Percentiles rank a stretch among this genome's conserved stretches.
Conservation (phyloP, 805 yeast species). For the Wickerhamomyces ciferrii region DNA sequence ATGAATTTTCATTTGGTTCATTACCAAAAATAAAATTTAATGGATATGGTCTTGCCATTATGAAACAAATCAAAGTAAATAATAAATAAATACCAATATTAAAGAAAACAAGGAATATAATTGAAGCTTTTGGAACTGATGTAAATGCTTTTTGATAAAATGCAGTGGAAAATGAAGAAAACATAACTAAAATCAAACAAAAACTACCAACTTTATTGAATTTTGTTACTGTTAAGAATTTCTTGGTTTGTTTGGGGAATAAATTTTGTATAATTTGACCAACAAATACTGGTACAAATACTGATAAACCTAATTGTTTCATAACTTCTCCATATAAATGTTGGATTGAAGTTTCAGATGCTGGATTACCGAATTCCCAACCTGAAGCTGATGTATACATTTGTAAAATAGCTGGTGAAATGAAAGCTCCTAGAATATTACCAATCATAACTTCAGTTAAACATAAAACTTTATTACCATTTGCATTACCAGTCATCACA, state of each 20-base stretch:
- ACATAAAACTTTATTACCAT: constrained; percentile 76
- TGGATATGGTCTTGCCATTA: constrained; percentile 55
- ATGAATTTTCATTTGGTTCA: constrained; percentile 42
- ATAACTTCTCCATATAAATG: constrained; percentile 68
- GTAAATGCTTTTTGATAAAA: constrained; percentile 79
- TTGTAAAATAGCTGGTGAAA: constrained; percentile 82
- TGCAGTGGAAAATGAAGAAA: constrained; percentile 80
- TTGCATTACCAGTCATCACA: constrained; percentile 83
- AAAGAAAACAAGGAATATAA: constrained; percentile 76
- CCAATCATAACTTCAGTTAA: constrained; percentile 84
- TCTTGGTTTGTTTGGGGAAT: constrained; percentile 58
- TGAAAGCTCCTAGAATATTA: constrained; percentile 77
- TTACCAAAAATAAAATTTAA: constrained; percentile 36
- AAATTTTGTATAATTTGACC: constrained; percentile 79
- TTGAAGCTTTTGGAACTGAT: constrained; percentile 58
- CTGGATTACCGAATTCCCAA: constrained; percentile 82
- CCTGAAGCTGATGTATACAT: constrained; percentile 49
- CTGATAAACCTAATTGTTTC: constrained; percentile 82
- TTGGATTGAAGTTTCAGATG: constrained; percentile 45
- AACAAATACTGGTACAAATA: constrained; percentile 81
- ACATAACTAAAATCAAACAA: constrained; percentile 74
- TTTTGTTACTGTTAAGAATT: constrained; percentile 51
- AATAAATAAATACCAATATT: constrained; percentile 75
- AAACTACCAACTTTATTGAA: constrained; percentile 73
- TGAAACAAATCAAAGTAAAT: constrained; percentile 61